phyloP scores from a whole-genome alignment of 2,329 filamentous ascomycete species.

The Metarhizium brunneum region DNA sequence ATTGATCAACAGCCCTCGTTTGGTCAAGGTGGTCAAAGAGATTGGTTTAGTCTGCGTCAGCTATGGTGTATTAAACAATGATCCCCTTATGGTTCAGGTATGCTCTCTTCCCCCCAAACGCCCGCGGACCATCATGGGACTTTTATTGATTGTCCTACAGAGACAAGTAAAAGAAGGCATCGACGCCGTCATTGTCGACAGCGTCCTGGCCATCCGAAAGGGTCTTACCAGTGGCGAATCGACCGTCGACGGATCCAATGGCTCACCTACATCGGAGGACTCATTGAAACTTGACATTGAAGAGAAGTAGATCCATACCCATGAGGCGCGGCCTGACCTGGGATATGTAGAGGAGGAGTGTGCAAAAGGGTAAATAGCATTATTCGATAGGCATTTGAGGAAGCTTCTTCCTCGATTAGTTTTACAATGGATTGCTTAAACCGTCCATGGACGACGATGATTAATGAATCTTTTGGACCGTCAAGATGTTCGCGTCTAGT shows the following conservation, averaged over 20 bases:
- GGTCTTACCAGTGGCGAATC: conserved; percentile 53
- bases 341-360: not conserved
- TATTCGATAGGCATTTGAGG: not conserved
- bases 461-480: not conserved
- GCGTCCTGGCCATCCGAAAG: conserved; percentile 84
- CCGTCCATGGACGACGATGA: not conserved
- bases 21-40: conserved; percentile 91
- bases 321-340: not conserved
- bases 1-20: conserved; percentile 75
- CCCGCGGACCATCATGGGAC: not conserved
- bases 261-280: not conserved
- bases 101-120: conserved; percentile 18
- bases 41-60: conserved; percentile 89
- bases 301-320: not conserved
- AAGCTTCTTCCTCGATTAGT: not conserved
- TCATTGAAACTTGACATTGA: not conserved
- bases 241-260: conserved; percentile 1
- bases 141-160: conserved; percentile 30
- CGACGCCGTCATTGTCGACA: conserved; percentile 96
- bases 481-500: too few species aligned
- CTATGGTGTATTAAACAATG: conserved; percentile 87
- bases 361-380: not conserved
- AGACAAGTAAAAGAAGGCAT: conserved; percentile 91
- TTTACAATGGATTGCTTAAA: not conserved
- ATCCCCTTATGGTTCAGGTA: conserved; percentile 77